Evolutionary conservation across 495 filamentous ascomycete species (phyloP), one percentile per base, ranked within the genome.

Genomic region (Penicillium cataractarum): DNA sequence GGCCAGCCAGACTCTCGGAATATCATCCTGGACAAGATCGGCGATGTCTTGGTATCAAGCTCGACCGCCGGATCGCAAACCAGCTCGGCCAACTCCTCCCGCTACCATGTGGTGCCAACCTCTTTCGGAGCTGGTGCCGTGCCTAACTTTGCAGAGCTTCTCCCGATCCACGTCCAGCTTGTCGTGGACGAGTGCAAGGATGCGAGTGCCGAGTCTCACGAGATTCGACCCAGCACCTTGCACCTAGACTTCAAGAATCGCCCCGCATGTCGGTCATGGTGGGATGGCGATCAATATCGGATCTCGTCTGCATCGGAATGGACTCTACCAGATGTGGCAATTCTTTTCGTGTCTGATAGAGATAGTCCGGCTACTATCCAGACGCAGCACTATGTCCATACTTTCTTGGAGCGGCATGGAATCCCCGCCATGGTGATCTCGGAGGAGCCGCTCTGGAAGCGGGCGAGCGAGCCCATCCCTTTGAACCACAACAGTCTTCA

Each of bases 81-180:
- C 52, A 80, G 77, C 66, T 81, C 83, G 46, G 71, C 78, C 26
- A 80, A 82, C 59, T 82, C 85, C 19, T 87, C 86, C 32, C 81
- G 84, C 57, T 92, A 88, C 73, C 91, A 89, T 75, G 86, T 92
- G 62, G 86, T 93, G 46, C 89, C 90, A 31, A 88, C 89, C 0
- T 88, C 86, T 0, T 92, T 90, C 71, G 89, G 89, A 56, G 74
- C 74, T 57, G 74, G 75, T 21, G 74, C 79, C 13, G 80, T 85
- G 22, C 79, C 83, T 19, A 83, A 83, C 55, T 82, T 80, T 63
- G 88, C 89, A 2, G 90, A 92, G 66, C 84, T 92, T 24, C 86
- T 92, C 57, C 86, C 91, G 8, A 90, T 92, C 67, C 86, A 91
- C 62, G 84, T 87, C 29, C 89, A 92, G 67, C 84, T 93, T 63